Evolutionary conservation across 257 asterid genomes (phyloP).

Genomic region (Plantago ovata): DNA sequence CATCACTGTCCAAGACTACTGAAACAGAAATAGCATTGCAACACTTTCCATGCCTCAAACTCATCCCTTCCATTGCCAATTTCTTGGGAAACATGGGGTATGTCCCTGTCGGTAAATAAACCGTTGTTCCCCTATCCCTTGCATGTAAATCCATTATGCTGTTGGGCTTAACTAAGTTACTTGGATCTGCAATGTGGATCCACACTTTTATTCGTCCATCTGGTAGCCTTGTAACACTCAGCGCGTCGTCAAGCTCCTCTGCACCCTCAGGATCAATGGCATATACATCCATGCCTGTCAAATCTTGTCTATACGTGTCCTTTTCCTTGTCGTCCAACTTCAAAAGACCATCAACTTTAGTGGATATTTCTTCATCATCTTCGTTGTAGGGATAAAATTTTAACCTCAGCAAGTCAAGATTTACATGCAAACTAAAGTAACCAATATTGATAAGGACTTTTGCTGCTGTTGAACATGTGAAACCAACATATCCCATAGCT

Average conservation of each 20-base stretch:
- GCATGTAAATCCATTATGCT: conserved; percentile 95
- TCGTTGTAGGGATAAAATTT: conserved; percentile 51
- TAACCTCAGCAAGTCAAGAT: conserved; percentile 75
- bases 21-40: conserved; percentile 86
- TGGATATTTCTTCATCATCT: conserved; percentile 48
- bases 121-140: conserved; percentile 82
- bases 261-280: conserved; percentile 99
- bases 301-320: conserved; percentile 74
- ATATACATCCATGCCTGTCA: conserved; percentile 84
- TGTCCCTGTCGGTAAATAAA: conserved; percentile 90
- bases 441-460: conserved; percentile 83
- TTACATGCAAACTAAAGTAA: conserved; percentile 82
- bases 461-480: conserved; percentile 79
- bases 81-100: conserved; percentile 95
- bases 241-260: conserved; percentile 98
- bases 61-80: conserved; percentile 97
- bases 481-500: conserved; percentile 78
- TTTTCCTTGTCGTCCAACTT: conserved; percentile 74
- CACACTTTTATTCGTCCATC: conserved; percentile 92
- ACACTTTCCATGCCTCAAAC: conserved; percentile 79
- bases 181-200: conserved; percentile 95
- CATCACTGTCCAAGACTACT: conserved; percentile 78
- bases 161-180: conserved; percentile 77
- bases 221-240: conserved; percentile 86
- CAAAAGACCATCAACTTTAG: conserved; percentile 62